A percentile compares a stretch with the other conserved stretches of the same genome.
These are phyloP conservation scores for Forsythia viridissima DNA, from an alignment of 257 asterid species.

Conservation along the genomic window DNA sequence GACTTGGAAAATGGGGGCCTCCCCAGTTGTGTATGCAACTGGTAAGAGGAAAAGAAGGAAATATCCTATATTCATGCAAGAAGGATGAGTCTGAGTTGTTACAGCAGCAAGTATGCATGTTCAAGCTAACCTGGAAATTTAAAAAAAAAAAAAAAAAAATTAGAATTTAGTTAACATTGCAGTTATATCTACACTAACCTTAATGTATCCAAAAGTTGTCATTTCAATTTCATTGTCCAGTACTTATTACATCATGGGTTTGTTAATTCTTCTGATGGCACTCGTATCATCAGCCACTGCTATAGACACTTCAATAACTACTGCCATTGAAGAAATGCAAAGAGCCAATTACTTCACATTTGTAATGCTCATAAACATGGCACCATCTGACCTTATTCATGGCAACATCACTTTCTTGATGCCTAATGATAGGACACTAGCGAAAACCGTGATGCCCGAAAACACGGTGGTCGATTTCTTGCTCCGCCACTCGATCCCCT, in stretches of 20 bases:
- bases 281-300: slow-evolving; percentile 24
- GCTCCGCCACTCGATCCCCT: slow-evolving; percentile 68
- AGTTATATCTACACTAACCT: slow-evolving; percentile 4
- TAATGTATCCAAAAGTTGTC: neutral
- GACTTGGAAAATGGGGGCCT: neutral
- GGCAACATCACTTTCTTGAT: slow-evolving; percentile 64
- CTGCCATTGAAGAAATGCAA: slow-evolving; percentile 69
- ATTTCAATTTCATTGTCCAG: neutral
- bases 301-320: slow-evolving; percentile 10
- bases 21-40: neutral
- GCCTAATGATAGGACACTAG: slow-evolving; percentile 64
- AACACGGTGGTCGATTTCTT: slow-evolving; percentile 49
- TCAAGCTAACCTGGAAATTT: slow-evolving; percentile 27
- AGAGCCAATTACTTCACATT: slow-evolving; percentile 72
- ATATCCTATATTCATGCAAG: slow-evolving; percentile 34
- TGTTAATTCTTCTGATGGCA: slow-evolving; percentile 23
- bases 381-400: slow-evolving; percentile 38
- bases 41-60: neutral
- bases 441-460: slow-evolving; percentile 32
- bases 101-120: slow-evolving; percentile 49
- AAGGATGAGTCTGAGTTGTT: slow-evolving; percentile 45
- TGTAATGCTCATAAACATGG: slow-evolving; percentile 72
- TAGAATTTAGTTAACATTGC: slow-evolving; percentile 5
- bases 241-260: slow-evolving; percentile 5
- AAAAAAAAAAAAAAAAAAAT: neutral